Evolutionary conservation across 768 basidiomycete genomes (phyloP).

Genomic region (Auricularia sp.): DNA sequence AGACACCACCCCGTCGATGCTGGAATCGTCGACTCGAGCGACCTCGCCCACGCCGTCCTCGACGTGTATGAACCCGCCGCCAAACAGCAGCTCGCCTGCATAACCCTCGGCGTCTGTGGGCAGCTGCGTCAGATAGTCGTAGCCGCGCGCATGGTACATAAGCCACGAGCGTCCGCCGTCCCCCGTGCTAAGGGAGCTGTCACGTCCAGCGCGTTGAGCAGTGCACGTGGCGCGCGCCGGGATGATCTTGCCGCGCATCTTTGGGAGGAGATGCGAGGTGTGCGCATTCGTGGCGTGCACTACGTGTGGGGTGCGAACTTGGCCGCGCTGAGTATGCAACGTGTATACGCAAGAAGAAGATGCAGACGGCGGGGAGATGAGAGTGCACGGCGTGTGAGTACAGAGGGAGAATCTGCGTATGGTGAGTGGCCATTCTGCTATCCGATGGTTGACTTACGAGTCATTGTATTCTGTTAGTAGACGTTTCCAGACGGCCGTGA

Average conservation of each 20-base stretch:
- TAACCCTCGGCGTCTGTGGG: slow-evolving; percentile 16
- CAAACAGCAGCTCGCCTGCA: slow-evolving; percentile 51
- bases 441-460: slow-evolving; percentile 28
- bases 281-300: slow-evolving; percentile 84
- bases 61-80: slow-evolving; percentile 42
- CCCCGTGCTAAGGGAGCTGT: slow-evolving; percentile 17
- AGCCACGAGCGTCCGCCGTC: slow-evolving; percentile 46
- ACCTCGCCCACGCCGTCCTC: slow-evolving; percentile 20
- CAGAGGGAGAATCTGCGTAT: slow-evolving; percentile 44
- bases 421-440: background rate
- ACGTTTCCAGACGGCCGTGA: slow-evolving; percentile 47
- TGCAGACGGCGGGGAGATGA: slow-evolving; percentile 28
- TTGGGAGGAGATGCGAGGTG: slow-evolving; percentile 54
- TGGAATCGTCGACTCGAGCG: slow-evolving; percentile 26
- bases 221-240: slow-evolving; percentile 39
- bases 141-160: slow-evolving; percentile 40
- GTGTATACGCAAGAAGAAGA: slow-evolving; percentile 30
- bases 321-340: slow-evolving; percentile 53
- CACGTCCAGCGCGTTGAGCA: slow-evolving; percentile 46
- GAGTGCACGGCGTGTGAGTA: slow-evolving; percentile 53
- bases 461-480: slow-evolving; percentile 41
- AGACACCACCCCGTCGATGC: slow-evolving; percentile 27
- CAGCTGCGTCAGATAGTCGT: slow-evolving; percentile 64
- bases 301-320: slow-evolving; percentile 48
- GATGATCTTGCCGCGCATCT: slow-evolving; percentile 10